Evolutionary conservation across 2,329 filamentous ascomycete species (phyloP).

Genomic region (Claviceps humidiphila): DNA sequence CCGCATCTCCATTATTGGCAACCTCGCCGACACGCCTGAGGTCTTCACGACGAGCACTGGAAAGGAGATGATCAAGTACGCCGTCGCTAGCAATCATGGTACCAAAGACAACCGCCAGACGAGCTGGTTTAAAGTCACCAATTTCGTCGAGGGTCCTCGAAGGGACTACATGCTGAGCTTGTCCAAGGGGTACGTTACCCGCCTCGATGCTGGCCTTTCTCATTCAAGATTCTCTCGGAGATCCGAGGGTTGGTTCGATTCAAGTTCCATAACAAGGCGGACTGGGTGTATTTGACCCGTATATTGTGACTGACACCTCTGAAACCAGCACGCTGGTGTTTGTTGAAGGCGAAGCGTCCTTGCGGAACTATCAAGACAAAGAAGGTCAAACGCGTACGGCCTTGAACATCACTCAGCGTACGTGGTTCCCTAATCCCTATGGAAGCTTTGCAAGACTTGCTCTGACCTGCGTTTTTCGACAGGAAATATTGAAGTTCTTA

Average conservation of each 20-base stretch:
- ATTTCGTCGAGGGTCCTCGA: constrained; percentile 57
- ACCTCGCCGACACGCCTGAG: constrained; percentile 71
- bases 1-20: constrained; percentile 75
- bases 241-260: neutral
- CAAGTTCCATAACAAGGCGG: neutral
- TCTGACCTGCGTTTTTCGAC: neutral
- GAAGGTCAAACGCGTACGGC: constrained; percentile 54
- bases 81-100: constrained; percentile 57
- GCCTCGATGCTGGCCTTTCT: neutral
- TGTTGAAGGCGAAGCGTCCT: constrained; percentile 68
- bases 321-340: constrained; percentile 56
- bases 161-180: constrained; percentile 61
- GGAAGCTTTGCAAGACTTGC: neutral
- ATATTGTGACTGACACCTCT: constrained; percentile 8
- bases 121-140: constrained; percentile 73
- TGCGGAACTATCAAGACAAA: constrained; percentile 52
- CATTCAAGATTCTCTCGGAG: neutral
- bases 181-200: constrained; percentile 65
- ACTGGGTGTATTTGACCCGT: neutral
- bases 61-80: constrained; percentile 63
- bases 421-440: constrained; percentile 20
- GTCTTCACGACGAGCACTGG: constrained; percentile 55
- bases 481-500: constrained; percentile 34
- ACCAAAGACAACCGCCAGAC: constrained; percentile 57
- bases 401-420: constrained; percentile 71